Percentiles rank a stretch among this genome's conserved stretches.
phyloP scores from a whole-genome alignment of 1,139 yeast genomes.

The Blastobotrys apis region DNA sequence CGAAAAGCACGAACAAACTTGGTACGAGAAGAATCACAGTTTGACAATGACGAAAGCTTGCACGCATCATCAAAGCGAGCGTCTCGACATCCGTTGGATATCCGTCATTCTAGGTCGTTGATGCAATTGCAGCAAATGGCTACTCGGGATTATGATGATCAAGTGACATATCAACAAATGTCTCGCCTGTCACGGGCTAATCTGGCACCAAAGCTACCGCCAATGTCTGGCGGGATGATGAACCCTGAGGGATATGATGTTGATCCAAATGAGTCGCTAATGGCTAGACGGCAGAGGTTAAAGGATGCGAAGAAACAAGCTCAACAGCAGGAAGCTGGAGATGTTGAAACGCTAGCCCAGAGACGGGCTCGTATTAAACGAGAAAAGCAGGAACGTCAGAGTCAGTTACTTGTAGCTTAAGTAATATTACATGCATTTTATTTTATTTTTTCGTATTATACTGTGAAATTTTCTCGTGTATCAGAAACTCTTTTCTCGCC shows the following conservation, averaged over 20 bases:
- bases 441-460: too few relatives aligned
- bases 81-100: conserved; percentile 32
- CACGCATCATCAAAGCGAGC: conserved; percentile 15
- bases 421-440: background rate
- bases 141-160: conserved; percentile 30
- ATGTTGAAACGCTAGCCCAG: conserved; percentile 32
- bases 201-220: background rate
- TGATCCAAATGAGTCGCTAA: conserved; percentile 10
- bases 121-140: conserved; percentile 35
- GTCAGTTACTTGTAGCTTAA: conserved; percentile 1
- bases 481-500: too few relatives aligned
- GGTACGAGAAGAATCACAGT: conserved; percentile 10
- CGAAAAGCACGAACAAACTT: conserved; percentile 24
- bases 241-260: background rate
- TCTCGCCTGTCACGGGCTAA: conserved; percentile 7
- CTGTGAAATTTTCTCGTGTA: too few relatives aligned
- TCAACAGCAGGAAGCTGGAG: conserved; percentile 16
- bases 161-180: conserved; percentile 19
- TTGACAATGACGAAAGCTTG: conserved; percentile 24
- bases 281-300: conserved; percentile 26
- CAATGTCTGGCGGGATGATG: background rate
- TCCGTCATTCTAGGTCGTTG: conserved; percentile 28
- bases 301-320: conserved; percentile 18
- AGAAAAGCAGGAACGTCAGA: conserved; percentile 15
- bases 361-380: conserved; percentile 32